Evolutionary conservation across 305 asterid genomes (phyloP), one percentile per base, ranked within the genome.

Genomic region (Solanum hybrid): DNA sequence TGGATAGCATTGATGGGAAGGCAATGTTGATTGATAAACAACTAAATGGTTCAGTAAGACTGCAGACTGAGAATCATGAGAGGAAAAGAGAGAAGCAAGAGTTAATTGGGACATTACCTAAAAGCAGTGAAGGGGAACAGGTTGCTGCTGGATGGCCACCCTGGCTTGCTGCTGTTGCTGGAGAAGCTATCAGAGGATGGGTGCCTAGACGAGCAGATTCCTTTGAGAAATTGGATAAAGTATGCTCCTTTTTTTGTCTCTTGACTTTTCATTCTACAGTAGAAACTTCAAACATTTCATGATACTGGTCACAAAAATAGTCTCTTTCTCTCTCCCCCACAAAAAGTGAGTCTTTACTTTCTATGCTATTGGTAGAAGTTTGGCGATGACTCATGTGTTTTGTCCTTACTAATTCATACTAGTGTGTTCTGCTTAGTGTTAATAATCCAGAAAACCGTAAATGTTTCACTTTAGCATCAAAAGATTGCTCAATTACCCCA

Each of bases 61-160:
- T 94, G 89, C 95, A 90, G n/a, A 93, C 93, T 57, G 98, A 92
- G 90, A 93, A 84, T 90, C 89, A 92, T 70, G 99, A 94, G 92
- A 94, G 96, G 93, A 97, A 95, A 92, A 93, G 94, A 75, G 97
- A 96, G 93, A 96, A 94, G 91, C 85, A 92, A 20, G 98, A 95
- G 91, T 92, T 91, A 90, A 65, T 91, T 68, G 96, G 96, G 10
- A 89, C 91, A 90, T 87, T 96, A 36, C 94, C 95, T 1, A 93
- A 94, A 91, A 96, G 98, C 86, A 45, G 89, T 12, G 97, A 95
- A 91, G 98, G 97, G 88, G 99, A 97, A 78, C 98, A 95, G 90
- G 97, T 96, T 85, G 98, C 98, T 0, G 98, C 97, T 77, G 99
- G 99, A 86, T 97, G 99, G 99, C 99, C 99, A 36, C 95, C 98